A percentile compares a stretch with the other conserved stretches of the same genome.
phyloP scores from a whole-genome alignment of 1,284 basidiomycete species.

The Austroboletus niveus region DNA sequence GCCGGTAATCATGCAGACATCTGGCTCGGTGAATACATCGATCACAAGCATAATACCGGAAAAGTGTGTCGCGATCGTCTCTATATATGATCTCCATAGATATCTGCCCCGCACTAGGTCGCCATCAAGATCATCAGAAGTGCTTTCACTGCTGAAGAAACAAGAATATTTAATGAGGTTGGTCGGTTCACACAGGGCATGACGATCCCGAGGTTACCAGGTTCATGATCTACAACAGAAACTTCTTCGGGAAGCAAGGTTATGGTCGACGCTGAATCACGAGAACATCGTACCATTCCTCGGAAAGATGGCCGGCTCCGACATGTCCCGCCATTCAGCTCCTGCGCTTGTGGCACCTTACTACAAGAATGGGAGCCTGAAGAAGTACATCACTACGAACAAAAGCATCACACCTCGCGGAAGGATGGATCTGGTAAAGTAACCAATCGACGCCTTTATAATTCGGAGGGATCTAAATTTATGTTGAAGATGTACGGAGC shows the following conservation, averaged over 20 bases:
- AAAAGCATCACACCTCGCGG: slow-evolving; percentile 4
- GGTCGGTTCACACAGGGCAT: background rate
- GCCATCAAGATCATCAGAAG: slow-evolving; percentile 30
- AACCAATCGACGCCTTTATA: background rate
- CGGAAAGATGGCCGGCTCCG: slow-evolving; percentile 18
- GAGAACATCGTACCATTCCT: slow-evolving; percentile 27
- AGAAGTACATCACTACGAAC: slow-evolving; percentile 11
- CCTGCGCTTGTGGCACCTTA: slow-evolving; percentile 31
- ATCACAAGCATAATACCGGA: slow-evolving; percentile 1
- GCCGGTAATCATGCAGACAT: slow-evolving; percentile 26
- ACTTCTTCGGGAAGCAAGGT: slow-evolving; percentile 28
- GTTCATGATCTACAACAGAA: slow-evolving; percentile 17
- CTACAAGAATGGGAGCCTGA: slow-evolving; percentile 24
- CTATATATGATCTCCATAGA: background rate
- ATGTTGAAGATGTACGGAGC: slow-evolving; percentile 19
- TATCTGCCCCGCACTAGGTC: slow-evolving; percentile 10
- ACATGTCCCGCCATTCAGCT: slow-evolving; percentile 17
- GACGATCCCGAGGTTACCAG: background rate
- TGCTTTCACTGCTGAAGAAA: slow-evolving; percentile 14
- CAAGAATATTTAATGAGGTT: slow-evolving; percentile 22
- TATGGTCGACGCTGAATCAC: slow-evolving; percentile 28
- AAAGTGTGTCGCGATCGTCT: slow-evolving; percentile 4
- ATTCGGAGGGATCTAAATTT: background rate
- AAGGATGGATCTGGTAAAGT: slow-evolving; percentile 23
- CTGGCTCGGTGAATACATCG: slow-evolving; percentile 24